phyloP scores from a whole-genome alignment of 208 protist genomes.

The Leishmania martiniquensis region DNA sequence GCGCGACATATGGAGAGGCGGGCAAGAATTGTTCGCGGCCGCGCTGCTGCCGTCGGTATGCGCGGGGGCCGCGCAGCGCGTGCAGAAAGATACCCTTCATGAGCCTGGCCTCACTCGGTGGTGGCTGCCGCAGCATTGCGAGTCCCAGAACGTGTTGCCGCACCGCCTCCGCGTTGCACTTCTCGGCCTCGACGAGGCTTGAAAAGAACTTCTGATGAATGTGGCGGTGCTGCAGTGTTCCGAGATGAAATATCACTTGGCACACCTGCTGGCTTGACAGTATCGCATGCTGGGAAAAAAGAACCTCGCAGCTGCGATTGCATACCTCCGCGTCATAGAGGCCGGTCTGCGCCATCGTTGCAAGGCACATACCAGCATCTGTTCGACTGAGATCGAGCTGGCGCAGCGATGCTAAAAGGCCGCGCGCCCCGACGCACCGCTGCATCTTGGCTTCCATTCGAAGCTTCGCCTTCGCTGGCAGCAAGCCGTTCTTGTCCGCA shows the following conservation, averaged over 20 bases:
- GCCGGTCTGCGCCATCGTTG: constrained; percentile 66
- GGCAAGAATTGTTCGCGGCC: neutral
- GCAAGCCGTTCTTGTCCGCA: constrained; percentile 60
- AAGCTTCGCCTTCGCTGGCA: constrained; percentile 80
- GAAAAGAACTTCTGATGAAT: constrained; percentile 83
- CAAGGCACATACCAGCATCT: constrained; percentile 83
- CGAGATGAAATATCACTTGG: constrained; percentile 77
- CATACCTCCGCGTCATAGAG: constrained; percentile 86
- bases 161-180: constrained; percentile 70
- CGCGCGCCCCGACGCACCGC: constrained; percentile 64
- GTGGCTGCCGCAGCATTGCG: constrained; percentile 86
- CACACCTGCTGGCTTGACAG: constrained; percentile 81
- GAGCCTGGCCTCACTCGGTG: constrained; percentile 44
- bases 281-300: constrained; percentile 68
- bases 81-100: constrained; percentile 88
- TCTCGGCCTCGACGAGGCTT: constrained; percentile 58
- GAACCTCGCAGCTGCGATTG: constrained; percentile 77
- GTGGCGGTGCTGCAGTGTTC: constrained; percentile 88
- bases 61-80: constrained; percentile 48
- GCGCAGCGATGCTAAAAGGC: constrained; percentile 62
- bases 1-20: neutral
- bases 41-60: neutral
- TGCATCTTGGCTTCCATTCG: constrained; percentile 92
- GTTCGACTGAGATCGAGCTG: constrained; percentile 60
- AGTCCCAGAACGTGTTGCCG: constrained; percentile 70